A percentile compares a stretch with the other conserved stretches of the same genome.
These are phyloP conservation scores for Microbotryum scabiosae DNA, from an alignment of 1,284 basidiomycete species.

Conservation along the genomic window DNA sequence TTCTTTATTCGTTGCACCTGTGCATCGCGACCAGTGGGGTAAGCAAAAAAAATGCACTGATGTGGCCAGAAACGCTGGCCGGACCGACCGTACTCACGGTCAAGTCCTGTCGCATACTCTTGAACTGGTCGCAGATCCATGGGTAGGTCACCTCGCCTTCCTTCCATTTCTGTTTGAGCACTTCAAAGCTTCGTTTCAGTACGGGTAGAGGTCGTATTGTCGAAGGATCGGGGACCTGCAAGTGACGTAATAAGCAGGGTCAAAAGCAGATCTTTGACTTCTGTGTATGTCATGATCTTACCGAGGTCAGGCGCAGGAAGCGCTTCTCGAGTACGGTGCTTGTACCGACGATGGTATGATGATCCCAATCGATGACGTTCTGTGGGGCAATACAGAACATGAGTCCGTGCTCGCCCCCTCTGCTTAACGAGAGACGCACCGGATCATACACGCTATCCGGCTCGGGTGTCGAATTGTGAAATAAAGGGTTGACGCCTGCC, in stretches of 20 bases:
- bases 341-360: constrained; percentile 86
- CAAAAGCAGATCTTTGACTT: background rate
- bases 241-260: background rate
- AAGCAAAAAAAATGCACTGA: background rate
- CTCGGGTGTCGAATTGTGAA: constrained; percentile 19
- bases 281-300: constrained; percentile 42
- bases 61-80: constrained; percentile 15
- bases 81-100: constrained; percentile 52
- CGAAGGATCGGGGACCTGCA: constrained; percentile 84
- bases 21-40: constrained; percentile 1
- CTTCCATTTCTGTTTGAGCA: constrained; percentile 84
- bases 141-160: constrained; percentile 66
- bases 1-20: constrained; percentile 99
- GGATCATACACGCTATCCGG: constrained; percentile 43
- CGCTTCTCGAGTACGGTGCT: constrained; percentile 85
- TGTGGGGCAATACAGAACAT: constrained; percentile 37
- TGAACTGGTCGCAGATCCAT: constrained; percentile 97
- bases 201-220: constrained; percentile 83
- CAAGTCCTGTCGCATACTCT: constrained; percentile 92
- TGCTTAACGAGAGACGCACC: constrained; percentile 34
- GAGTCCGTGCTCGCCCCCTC: background rate
- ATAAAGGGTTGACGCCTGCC: no score
- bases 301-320: constrained; percentile 88
- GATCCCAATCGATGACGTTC: constrained; percentile 97
- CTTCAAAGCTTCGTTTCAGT: constrained; percentile 72